A percentile compares a stretch with the other conserved stretches of the same genome.
These are phyloP conservation scores for Cryptococcus neoformans DNA, from an alignment of 1,284 basidiomycete species.

Conservation along the genomic window DNA sequence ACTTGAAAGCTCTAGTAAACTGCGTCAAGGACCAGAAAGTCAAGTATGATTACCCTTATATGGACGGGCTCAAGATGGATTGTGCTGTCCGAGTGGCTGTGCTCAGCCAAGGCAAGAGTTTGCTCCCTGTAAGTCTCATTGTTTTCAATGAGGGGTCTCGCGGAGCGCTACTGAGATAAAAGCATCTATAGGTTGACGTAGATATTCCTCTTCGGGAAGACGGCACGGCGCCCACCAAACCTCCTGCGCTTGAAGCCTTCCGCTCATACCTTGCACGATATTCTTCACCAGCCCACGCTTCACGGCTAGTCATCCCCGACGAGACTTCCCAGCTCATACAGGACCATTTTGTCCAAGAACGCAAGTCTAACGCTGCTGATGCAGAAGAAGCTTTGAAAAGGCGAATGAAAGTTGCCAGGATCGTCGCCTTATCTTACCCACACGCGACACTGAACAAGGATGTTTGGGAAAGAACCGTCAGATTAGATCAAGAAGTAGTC, in stretches of 20 bases:
- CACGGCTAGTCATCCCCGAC: constrained; percentile 35
- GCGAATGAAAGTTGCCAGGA: constrained; percentile 44
- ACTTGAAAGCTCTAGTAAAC: constrained; percentile 39
- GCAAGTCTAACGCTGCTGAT: constrained; percentile 20
- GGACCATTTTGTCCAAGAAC: constrained; percentile 36
- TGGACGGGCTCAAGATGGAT: constrained; percentile 46
- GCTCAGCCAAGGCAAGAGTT: constrained; percentile 41
- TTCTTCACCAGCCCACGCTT: constrained; percentile 16
- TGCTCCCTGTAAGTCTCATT: constrained; percentile 36
- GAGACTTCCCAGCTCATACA: constrained; percentile 36
- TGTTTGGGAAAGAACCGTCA: constrained; percentile 34
- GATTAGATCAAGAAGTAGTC: constrained; percentile 27
- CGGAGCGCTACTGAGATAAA: neutral
- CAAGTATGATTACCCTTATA: constrained; percentile 47
- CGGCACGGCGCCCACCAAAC: neutral
- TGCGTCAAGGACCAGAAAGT: constrained; percentile 36
- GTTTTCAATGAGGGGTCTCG: neutral
- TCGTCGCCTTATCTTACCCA: constrained; percentile 36
- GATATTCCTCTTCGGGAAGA: constrained; percentile 20
- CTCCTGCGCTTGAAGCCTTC: constrained; percentile 17
- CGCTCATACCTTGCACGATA: constrained; percentile 26
- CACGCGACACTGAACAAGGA: constrained; percentile 21
- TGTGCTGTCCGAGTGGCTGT: constrained; percentile 34
- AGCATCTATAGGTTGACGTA: constrained; percentile 25
- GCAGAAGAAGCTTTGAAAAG: constrained; percentile 35